Conservation (phyloP, 768 basidiomycete species). For the Pisolithus marmoratus region DNA sequence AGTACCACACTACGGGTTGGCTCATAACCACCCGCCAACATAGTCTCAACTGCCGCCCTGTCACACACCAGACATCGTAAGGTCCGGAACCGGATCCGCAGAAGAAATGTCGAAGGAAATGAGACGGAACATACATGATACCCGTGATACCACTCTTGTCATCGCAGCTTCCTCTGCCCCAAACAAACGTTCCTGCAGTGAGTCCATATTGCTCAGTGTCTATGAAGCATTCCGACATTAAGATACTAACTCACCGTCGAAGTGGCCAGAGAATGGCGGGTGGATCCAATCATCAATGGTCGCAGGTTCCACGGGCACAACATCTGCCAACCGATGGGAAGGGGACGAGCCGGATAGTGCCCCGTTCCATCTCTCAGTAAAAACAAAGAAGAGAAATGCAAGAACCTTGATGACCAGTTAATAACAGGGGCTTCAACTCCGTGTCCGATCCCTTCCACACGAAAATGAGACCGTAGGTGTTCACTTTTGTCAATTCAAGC, state of each 20-base stretch:
- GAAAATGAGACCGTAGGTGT: slow-evolving; percentile 56
- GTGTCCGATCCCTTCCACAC: slow-evolving; percentile 49
- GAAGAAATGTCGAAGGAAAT: not conserved
- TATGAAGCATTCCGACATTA: not conserved
- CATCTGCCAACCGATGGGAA: slow-evolving; percentile 35
- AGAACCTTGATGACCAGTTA: slow-evolving; percentile 50
- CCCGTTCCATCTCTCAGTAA: not conserved
- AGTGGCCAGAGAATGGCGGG: slow-evolving; percentile 60
- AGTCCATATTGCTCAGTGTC: not conserved
- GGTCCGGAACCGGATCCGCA: no score
- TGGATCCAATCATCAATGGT: slow-evolving; percentile 54
- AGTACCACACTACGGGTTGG: slow-evolving; percentile 61
- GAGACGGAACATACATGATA: slow-evolving; percentile 40
- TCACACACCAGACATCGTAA: not conserved
- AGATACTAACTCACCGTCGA: slow-evolving; percentile 37
- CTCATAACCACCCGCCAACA: slow-evolving; percentile 56
- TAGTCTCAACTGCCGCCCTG: slow-evolving; percentile 54
- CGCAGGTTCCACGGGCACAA: slow-evolving; percentile 58
- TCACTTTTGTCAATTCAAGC: slow-evolving; percentile 51
- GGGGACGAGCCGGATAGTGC: no score
- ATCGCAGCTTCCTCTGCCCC: slow-evolving; percentile 47
- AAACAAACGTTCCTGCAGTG: slow-evolving; percentile 32
- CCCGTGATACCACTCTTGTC: slow-evolving; percentile 68
- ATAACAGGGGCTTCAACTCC: slow-evolving; percentile 49
- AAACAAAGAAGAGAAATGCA: not conserved